Conservation (phyloP, 2,329 filamentous ascomycete genomes). For the Talaromyces albobiverticillius region DNA sequence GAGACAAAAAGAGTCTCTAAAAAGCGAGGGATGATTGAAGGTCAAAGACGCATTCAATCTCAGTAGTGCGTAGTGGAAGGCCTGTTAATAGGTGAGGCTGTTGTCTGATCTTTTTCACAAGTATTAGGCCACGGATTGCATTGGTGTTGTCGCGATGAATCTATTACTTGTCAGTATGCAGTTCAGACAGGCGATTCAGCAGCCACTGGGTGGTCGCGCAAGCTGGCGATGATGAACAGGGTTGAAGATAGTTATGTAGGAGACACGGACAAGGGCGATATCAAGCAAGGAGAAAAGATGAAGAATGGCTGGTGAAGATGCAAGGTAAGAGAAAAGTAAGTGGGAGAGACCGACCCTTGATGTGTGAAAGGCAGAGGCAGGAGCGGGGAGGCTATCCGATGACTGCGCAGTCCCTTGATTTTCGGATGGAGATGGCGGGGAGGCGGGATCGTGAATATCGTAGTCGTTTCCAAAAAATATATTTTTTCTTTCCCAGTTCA, state of each 20-base stretch:
- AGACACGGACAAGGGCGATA: too few relatives aligned
- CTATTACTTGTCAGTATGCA: not conserved
- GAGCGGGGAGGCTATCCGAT: not conserved
- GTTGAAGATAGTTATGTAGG: not conserved
- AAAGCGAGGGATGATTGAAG: slow-evolving; percentile 24
- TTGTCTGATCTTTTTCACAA: not conserved
- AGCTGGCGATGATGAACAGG: not conserved
- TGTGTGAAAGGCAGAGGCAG: not conserved
- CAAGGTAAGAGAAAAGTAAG: slow-evolving; percentile 1
- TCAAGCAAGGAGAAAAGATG: slow-evolving; percentile 6
- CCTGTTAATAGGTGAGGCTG: not conserved
- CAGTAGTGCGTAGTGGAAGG: not conserved
- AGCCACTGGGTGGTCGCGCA: not conserved
- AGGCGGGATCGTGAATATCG: too few relatives aligned
- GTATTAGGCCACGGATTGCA: slow-evolving; percentile 9
- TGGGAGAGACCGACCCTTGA: slow-evolving; percentile 10
- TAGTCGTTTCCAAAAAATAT: slow-evolving; percentile 1
- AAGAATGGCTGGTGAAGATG: slow-evolving; percentile 12
- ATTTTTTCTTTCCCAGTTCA: slow-evolving; percentile 3
- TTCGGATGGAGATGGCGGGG: too few relatives aligned
- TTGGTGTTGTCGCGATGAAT: not conserved
- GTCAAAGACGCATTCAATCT: slow-evolving; percentile 35
- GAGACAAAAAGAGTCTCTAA: slow-evolving; percentile 44
- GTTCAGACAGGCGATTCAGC: not conserved
- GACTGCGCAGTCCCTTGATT: too few relatives aligned